Base-by-base conservation (phyloP, 169 alveolate species). In the Eimeria necatrix region DNA sequence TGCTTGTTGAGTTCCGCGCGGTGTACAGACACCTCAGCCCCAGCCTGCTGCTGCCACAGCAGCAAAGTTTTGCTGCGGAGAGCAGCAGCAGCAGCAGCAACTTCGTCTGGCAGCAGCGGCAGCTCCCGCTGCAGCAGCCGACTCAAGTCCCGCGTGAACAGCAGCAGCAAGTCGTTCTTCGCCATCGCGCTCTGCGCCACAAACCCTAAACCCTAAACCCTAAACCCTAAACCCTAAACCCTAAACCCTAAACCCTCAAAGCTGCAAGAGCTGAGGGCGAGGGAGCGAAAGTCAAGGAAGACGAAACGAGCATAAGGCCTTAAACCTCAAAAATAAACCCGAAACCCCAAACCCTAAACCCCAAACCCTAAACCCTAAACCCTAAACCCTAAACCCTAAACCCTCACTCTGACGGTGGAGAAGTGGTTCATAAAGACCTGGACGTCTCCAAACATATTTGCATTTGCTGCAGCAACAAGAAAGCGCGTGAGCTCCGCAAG, bases 341-440 rank as follows among this genome's bases (percentile, higher is more conserved):
- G 8, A 56, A 56, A 8, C 74, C 32, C 74, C 4, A 64, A 64
- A 64, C 74, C 74, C 74, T 20, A 64, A 64, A 64, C 74, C 20
- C 74, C 24, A 64, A 12, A 64, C 48, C 9, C 76, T 22, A 73
- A 73, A 73, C 84, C 84, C 84, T 73, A 73, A 73, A 73, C 84
- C 84, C 84, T 73, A 73, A 73, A 73, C 84, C 84, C 84, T 73
- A 73, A 73, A 73, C 84, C 84, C 84, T 73, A 73, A 73, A 26
- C 3, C 3, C 91, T 46, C 26, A 94, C 96, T 71, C 96, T 81
- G 4, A 94, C 78, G n/a, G 92, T 52, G 22, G 93, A 88, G 93
- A 86, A 94, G 83, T 94, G 96, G 59, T 94, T 76, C 94, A 94
- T 94, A 84, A 94, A 94, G 92, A 84, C 73, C 59, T 88, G 81